A percentile compares a stretch with the other conserved stretches of the same genome.
Evolutionary conservation across 352 stramenopile genomes (phyloP).

Genomic region (Pythium volutum): DNA sequence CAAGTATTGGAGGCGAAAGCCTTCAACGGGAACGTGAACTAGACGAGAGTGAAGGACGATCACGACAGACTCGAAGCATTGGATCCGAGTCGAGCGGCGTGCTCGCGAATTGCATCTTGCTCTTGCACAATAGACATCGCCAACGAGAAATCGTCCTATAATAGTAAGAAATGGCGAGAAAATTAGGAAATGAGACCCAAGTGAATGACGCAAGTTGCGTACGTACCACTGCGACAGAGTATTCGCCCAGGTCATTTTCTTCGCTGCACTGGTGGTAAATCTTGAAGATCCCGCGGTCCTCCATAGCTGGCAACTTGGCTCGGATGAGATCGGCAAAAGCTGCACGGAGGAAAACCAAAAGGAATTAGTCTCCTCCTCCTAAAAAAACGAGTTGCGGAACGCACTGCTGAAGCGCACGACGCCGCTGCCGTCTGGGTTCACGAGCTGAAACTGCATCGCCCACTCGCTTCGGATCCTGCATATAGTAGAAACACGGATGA

Average conservation of each 20-base stretch:
- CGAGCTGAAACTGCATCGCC: constrained; percentile 54
- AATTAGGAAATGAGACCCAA: constrained; percentile 12
- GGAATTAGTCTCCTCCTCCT: neutral
- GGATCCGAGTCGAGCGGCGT: constrained; percentile 8
- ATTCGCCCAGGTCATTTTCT: constrained; percentile 81
- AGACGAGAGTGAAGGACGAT: neutral
- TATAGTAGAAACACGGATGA: neutral
- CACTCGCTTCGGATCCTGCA: constrained; percentile 56
- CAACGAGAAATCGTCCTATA: constrained; percentile 65
- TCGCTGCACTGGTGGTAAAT: constrained; percentile 73
- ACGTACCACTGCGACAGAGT: constrained; percentile 52
- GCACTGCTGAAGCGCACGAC: constrained; percentile 58
- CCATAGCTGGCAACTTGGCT: constrained; percentile 44
- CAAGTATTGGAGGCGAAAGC: neutral
- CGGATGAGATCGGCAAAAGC: constrained; percentile 58
- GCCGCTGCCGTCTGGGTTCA: constrained; percentile 57
- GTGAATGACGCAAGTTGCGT: constrained; percentile 6
- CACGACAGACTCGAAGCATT: neutral
- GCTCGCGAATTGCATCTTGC: constrained; percentile 39
- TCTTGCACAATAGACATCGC: constrained; percentile 60
- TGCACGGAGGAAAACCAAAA: constrained; percentile 7
- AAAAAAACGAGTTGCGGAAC: constrained; percentile 1
- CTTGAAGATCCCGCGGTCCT: constrained; percentile 56
- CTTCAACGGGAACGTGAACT: neutral
- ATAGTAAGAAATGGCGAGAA: neutral